Evolutionary conservation across 2,329 filamentous ascomycete genomes (phyloP).

Genomic region (Lecanicillium sp.): DNA sequence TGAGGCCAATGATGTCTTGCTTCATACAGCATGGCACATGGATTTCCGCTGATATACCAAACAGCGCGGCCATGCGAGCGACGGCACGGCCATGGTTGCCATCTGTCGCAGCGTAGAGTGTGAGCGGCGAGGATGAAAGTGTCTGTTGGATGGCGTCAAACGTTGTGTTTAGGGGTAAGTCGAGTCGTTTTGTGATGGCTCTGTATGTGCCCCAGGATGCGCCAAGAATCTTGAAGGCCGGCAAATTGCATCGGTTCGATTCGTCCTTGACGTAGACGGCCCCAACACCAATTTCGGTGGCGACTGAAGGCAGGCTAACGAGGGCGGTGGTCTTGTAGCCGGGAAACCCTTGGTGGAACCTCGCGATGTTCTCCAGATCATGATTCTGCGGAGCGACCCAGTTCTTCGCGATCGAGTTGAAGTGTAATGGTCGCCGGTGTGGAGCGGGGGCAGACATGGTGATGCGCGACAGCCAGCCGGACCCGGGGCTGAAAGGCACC

Average conservation of each 20-base stretch:
- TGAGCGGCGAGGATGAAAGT: conserved; percentile 27
- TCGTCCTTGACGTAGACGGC: conserved; percentile 64
- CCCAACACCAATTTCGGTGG: conserved; percentile 47
- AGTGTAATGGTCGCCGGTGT: conserved; percentile 11
- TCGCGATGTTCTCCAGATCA: conserved; percentile 50
- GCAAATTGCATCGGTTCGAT: conserved; percentile 56
- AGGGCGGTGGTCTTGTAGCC: conserved; percentile 67
- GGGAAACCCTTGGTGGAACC: conserved; percentile 52
- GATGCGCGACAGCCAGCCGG: no score
- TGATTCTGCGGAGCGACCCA: conserved; percentile 19
- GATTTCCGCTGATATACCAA: conserved; percentile 51
- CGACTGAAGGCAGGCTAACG: conserved; percentile 42
- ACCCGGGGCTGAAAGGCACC: no score
- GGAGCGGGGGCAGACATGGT: conserved; percentile 1
- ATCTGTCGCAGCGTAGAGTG: conserved; percentile 60
- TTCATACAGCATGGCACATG: conserved; percentile 59
- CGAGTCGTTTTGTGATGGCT: conserved; percentile 42
- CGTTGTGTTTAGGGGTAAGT: conserved; percentile 34
- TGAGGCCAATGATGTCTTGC: conserved; percentile 43
- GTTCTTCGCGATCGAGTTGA: background rate
- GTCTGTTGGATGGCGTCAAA: conserved; percentile 37
- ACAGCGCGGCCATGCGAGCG: conserved; percentile 57
- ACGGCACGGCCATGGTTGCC: conserved; percentile 74
- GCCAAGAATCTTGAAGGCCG: conserved; percentile 73
- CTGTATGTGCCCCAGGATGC: conserved; percentile 67